A percentile compares a stretch with the other conserved stretches of the same genome.
These are phyloP conservation scores for Pythium dissimile DNA, from an alignment of 352 stramenopile species.

Conservation along the genomic window DNA sequence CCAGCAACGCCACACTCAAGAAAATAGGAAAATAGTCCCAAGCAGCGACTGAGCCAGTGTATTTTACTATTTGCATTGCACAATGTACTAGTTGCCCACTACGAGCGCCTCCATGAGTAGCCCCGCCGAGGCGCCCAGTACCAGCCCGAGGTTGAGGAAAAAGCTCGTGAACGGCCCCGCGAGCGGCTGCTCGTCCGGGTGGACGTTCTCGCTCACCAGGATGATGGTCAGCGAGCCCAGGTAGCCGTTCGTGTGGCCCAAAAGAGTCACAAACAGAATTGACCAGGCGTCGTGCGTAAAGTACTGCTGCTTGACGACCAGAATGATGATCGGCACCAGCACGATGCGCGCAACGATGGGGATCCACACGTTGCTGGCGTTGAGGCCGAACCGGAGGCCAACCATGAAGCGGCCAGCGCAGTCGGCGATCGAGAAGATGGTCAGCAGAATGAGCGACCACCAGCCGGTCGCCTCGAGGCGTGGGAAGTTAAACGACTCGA, in stretches of 20 bases:
- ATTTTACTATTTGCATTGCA: neutral
- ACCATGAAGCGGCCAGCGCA: slow-evolving; percentile 71
- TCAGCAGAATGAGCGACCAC: slow-evolving; percentile 82
- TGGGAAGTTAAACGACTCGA: slow-evolving; percentile 78
- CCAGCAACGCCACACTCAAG: neutral
- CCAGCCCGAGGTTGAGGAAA: slow-evolving; percentile 81
- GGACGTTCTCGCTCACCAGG: slow-evolving; percentile 78
- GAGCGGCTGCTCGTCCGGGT: slow-evolving; percentile 62
- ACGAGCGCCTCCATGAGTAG: slow-evolving; percentile 64
- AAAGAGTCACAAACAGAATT: slow-evolving; percentile 55
- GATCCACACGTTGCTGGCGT: slow-evolving; percentile 61
- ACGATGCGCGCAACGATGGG: slow-evolving; percentile 50
- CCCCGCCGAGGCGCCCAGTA: slow-evolving; percentile 65
- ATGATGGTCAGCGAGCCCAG: slow-evolving; percentile 77
- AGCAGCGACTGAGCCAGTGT: neutral
- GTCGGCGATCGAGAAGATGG: slow-evolving; percentile 71
- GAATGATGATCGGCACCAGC: slow-evolving; percentile 66
- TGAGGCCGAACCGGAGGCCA: slow-evolving; percentile 59
- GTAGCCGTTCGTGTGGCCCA: slow-evolving; percentile 83
- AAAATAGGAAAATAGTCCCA: too few relatives aligned
- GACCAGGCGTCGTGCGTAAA: slow-evolving; percentile 75
- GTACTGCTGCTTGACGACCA: slow-evolving; percentile 63
- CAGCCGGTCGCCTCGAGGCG: slow-evolving; percentile 62
- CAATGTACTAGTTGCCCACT: slow-evolving; percentile 28
- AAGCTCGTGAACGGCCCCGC: slow-evolving; percentile 82